A percentile compares a stretch with the other conserved stretches of the same genome.
phyloP scores from a whole-genome alignment of 257 asterid genomes.

The Schizonepeta tenuifolia region DNA sequence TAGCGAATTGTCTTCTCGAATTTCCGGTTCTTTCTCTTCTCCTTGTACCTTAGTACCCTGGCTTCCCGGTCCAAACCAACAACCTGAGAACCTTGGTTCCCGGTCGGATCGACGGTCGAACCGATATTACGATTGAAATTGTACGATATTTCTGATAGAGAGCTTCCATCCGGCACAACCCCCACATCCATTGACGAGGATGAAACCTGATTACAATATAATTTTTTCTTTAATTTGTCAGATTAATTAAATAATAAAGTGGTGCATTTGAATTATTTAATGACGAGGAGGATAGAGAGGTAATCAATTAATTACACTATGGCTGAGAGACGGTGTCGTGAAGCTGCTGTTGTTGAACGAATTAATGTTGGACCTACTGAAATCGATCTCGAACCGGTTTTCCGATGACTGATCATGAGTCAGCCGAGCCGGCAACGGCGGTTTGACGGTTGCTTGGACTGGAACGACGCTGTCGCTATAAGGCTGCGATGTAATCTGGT shows the following conservation, averaged over 20 bases:
- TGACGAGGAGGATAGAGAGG: background rate
- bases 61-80: constrained; percentile 72
- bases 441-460: constrained; percentile 49
- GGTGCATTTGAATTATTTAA: background rate
- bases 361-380: constrained; percentile 56
- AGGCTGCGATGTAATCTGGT: constrained; percentile 43
- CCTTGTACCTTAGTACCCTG: constrained; percentile 80
- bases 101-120: constrained; percentile 36
- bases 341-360: constrained; percentile 59
- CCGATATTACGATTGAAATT: constrained; percentile 38
- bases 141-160: constrained; percentile 64
- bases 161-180: constrained; percentile 78
- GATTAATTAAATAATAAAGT: background rate
- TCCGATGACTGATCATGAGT: constrained; percentile 44
- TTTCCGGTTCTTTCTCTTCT: constrained; percentile 78
- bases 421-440: constrained; percentile 38
- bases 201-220: constrained; percentile 55
- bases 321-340: constrained; percentile 61
- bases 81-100: constrained; percentile 45
- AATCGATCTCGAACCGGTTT: constrained; percentile 66
- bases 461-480: constrained; percentile 81
- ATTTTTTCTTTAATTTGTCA: background rate
- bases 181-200: constrained; percentile 85
- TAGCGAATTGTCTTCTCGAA: constrained; percentile 86
- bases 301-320: constrained; percentile 54